phyloP scores from a whole-genome alignment of 139 green algal species.

The Chlorella sp. region DNA sequence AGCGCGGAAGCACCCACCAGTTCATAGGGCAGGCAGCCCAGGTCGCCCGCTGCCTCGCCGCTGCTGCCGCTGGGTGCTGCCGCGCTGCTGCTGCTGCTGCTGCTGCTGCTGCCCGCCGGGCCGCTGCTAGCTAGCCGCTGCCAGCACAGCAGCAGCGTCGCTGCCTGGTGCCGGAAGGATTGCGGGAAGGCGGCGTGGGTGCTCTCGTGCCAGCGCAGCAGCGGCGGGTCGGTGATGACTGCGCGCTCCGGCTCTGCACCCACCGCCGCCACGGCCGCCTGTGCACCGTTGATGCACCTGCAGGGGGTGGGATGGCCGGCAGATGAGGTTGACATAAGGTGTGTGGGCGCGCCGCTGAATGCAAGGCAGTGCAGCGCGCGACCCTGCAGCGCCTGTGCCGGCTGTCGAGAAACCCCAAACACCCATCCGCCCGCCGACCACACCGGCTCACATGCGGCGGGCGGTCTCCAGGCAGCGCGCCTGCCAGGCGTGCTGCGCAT shows the following conservation, averaged over 20 bases:
- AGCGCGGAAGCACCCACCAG: conserved; percentile 23
- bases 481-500: not conserved
- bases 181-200: not conserved
- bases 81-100: not conserved
- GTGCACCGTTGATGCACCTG: not conserved
- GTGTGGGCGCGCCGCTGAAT: too few relatives aligned
- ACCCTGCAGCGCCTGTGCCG: too few relatives aligned
- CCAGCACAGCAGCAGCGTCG: conserved; percentile 17
- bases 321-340: too few relatives aligned
- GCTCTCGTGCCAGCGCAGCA: conserved; percentile 1
- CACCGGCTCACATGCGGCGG: conserved; percentile 1
- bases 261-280: not conserved
- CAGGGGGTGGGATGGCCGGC: too few relatives aligned
- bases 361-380: too few relatives aligned
- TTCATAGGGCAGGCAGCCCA: not conserved
- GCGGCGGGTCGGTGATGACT: not conserved
- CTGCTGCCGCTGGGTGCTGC: not conserved
- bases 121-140: not conserved
- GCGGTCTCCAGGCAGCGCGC: not conserved
- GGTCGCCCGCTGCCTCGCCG: not conserved
- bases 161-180: not conserved
- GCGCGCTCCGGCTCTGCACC: not conserved
- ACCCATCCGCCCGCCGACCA: too few relatives aligned
- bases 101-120: not conserved
- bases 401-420: too few relatives aligned